Base-by-base conservation (phyloP, 2,329 filamentous ascomycete genomes). In the Colletotrichum sidae region DNA sequence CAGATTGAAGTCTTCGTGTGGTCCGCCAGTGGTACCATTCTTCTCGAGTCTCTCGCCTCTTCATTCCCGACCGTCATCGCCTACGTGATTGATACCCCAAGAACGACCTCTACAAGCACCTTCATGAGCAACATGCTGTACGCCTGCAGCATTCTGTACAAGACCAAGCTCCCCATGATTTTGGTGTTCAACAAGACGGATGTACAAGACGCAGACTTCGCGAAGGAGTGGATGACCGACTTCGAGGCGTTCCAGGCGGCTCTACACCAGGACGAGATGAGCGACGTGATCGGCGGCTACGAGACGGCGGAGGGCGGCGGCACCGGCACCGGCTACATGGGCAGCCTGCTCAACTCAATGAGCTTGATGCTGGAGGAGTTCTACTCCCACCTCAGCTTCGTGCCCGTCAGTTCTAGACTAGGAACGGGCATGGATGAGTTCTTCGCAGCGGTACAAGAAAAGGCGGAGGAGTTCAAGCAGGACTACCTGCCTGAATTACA, bases 41-140 rank as follows among this genome's bases (percentile, higher is more conserved):
- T 99, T 13, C 90, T 99, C 54, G 94, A 97, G 75, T 95, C 93
- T 12, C 85, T 99, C 55, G 96, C 96, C 0, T 96, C 92, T 4
- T 94, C 92, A 1, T 98, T 99, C 76, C 96, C 96, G 1, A 99
- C 96, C 0, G 93, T 99, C 45, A 93, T 99, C 72, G 96, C 96
- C 61, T 99, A 98, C 80, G 88, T 99, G 65, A 97, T 99, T 78
- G 96, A 99, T 79, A 99, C 96, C 2, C 96, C 96, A 4, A 90
- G 96, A 58, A 97, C 94, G 12, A 89, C 92, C 41, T 97, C 93
- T 44, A 98, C 96, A 0, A 94, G 92, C 68, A 99, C 96, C 0
- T 99, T 99, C 80, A 99, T 99, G 96, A 96, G 92, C 77, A 99
- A 99, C 80, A 99, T 99, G 96, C 89, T 99, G 47, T 99, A 99